These are phyloP conservation scores for Pascua guehoae DNA, from an alignment of 1,284 basidiomycete genomes.

Conservation along the genomic window DNA sequence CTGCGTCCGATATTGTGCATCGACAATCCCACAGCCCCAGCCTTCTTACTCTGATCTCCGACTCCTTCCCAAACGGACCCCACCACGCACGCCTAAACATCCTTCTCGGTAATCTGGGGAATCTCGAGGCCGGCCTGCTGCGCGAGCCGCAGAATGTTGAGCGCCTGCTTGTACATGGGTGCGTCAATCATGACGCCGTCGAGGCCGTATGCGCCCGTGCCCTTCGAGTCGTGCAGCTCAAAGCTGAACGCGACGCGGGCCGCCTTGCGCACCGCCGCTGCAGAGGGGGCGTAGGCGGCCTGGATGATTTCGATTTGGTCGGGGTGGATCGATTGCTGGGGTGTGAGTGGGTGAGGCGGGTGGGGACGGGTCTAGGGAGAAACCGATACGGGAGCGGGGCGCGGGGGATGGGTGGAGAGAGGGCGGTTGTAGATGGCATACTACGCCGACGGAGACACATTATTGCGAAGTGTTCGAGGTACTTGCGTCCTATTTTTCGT, in stretches of 20 bases:
- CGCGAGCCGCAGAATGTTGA: slow-evolving; percentile 62
- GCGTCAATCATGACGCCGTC: slow-evolving; percentile 83
- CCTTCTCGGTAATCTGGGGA: slow-evolving; percentile 47
- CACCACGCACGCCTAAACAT: slow-evolving; percentile 1
- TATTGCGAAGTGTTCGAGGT: too few relatives aligned
- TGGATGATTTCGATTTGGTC: slow-evolving; percentile 77
- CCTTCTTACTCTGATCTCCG: too few relatives aligned
- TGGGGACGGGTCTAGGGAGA: neutral
- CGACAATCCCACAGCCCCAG: too few relatives aligned
- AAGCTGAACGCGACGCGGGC: slow-evolving; percentile 58
- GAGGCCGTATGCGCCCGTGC: slow-evolving; percentile 63
- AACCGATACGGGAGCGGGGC: neutral
- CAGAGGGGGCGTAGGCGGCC: slow-evolving; percentile 69
- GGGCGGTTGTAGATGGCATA: too few relatives aligned
- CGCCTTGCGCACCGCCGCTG: slow-evolving; percentile 71
- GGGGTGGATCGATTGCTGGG: slow-evolving; percentile 90
- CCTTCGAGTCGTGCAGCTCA: slow-evolving; percentile 38
- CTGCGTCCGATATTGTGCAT: too few relatives aligned
- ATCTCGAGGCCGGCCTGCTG: slow-evolving; percentile 62
- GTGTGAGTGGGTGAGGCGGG: neutral
- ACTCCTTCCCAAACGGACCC: too few relatives aligned
- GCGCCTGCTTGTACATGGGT: slow-evolving; percentile 77
- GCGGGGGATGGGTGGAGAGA: neutral
- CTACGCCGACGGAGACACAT: too few relatives aligned
- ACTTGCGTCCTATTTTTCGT: too few relatives aligned